These are phyloP conservation scores for Dovyalis caffra DNA, from an alignment of 345 rosid species.

Conservation along the genomic window DNA sequence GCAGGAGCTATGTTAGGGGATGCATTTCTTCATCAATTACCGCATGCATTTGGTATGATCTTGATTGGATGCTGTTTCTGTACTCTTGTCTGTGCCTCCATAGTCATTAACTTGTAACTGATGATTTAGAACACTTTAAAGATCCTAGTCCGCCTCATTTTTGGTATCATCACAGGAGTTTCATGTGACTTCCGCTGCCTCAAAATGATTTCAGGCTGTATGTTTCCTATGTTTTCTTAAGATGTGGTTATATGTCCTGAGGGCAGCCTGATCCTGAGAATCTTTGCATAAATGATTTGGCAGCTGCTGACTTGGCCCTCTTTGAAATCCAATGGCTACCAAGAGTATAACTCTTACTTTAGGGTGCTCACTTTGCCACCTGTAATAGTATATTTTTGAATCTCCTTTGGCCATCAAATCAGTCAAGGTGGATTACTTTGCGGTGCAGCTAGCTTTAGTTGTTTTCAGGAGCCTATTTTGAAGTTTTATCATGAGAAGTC, in stretches of 20 bases:
- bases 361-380: background rate
- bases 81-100: background rate
- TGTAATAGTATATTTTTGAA: background rate
- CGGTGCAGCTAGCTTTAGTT: background rate
- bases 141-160: background rate
- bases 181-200: background rate
- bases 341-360: background rate
- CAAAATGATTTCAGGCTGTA: background rate
- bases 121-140: background rate
- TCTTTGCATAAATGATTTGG: background rate
- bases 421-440: background rate
- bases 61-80: background rate
- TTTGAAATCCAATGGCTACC: background rate
- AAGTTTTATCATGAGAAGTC: background rate
- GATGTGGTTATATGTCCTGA: background rate
- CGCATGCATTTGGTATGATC: constrained; percentile 91
- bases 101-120: background rate
- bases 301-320: background rate
- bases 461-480: background rate
- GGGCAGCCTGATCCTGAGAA: background rate
- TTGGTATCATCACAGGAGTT: background rate
- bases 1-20: constrained; percentile 99
- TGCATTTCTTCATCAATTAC: constrained; percentile 98
- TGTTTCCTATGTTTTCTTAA: background rate
- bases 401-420: background rate